phyloP scores from a whole-genome alignment of 2,329 filamentous ascomycete species.

The Alternaria panax region DNA sequence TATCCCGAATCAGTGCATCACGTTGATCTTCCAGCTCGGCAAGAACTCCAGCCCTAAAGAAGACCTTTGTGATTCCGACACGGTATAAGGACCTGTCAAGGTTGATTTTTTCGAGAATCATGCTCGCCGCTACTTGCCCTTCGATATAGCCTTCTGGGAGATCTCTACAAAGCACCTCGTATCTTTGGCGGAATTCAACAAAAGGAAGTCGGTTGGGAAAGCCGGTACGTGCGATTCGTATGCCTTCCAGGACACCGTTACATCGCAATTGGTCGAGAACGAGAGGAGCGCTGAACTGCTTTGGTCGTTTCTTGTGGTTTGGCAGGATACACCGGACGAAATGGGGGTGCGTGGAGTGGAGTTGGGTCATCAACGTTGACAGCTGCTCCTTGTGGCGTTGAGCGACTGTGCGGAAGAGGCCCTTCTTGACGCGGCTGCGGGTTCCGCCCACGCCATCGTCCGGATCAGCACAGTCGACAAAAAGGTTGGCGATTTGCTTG shows the following conservation, averaged over 20 bases:
- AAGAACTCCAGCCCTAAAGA: conserved; percentile 94
- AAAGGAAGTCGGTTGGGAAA: conserved; percentile 95
- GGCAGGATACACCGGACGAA: conserved; percentile 98
- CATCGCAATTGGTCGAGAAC: conserved; percentile 97
- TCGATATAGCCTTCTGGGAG: conserved; percentile 93
- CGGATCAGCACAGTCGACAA: conserved; percentile 83
- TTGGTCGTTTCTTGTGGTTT: conserved; percentile 96
- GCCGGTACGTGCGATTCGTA: conserved; percentile 93
- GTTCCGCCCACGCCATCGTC: conserved; percentile 76
- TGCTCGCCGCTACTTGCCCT: conserved; percentile 80
- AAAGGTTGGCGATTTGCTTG: conserved; percentile 82
- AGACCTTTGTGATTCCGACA: conserved; percentile 95
- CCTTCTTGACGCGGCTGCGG: conserved; percentile 89
- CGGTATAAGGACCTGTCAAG: conserved; percentile 88
- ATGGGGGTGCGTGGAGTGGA: conserved; percentile 96
- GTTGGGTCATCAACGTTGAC: conserved; percentile 92
- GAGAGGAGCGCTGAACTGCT: conserved; percentile 88
- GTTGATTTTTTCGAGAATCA: conserved; percentile 88
- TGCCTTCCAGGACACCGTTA: conserved; percentile 98
- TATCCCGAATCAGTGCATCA: conserved; percentile 89
- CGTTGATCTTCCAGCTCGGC: conserved; percentile 96
- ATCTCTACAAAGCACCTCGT: conserved; percentile 86
- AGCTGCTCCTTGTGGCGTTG: conserved; percentile 98
- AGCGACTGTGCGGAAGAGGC: conserved; percentile 93
- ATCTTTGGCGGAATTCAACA: conserved; percentile 91